Evolutionary conservation across 441 rosid genomes (phyloP), one percentile per base, ranked within the genome.

Genomic region (Biscutella auriculata): DNA sequence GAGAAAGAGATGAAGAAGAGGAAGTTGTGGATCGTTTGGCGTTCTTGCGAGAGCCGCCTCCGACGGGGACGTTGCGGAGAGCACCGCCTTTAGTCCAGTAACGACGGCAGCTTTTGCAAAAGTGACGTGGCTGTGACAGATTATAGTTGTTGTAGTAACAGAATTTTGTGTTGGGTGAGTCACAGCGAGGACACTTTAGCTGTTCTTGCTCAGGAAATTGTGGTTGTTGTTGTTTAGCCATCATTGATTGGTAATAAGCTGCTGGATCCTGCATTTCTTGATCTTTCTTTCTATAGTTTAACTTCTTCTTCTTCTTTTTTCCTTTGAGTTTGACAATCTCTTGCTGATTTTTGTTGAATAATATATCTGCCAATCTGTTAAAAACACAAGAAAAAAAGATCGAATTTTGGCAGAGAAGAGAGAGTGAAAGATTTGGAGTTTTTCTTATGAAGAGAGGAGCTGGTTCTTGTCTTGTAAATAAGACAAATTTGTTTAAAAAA

Each of bases 51-150:
- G 89, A 83, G 44, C 96, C 96, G 13, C 96, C 95, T 35, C 96
- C 96, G 1, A 83, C 81, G 4, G 94, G 94, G 28, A 88, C 88
- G 81, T 85, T 88, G 11, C 96, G 88, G 49, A 88, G 91, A 70
- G 87, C 82, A 61, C 96, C 96, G 6, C 96, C 96, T 64, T 85
- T 88, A 41, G 96, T 88, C 96, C 96, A 88, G 79, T 88, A 88
- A 17, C 94, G 79, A 45, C 96, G 88, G 70, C 96, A 88, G 68
- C 62, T 67, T 67, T 88, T 88, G 71, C 96, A 85, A 82, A 88
- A 88, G 82, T 88, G 85, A n/a, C 96, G 85, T 9, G 96, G 96
- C 83, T 88, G 96, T 21, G 91, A 83, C 74, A 85, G 83, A 71
- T 85, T 88, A 76, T 88, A 88, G 75, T 88, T 88, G 72, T 88